Evolutionary conservation across 2,329 filamentous ascomycete species (phyloP), one percentile per base, ranked within the genome.

Genomic region (Aureobasidium sp.): DNA sequence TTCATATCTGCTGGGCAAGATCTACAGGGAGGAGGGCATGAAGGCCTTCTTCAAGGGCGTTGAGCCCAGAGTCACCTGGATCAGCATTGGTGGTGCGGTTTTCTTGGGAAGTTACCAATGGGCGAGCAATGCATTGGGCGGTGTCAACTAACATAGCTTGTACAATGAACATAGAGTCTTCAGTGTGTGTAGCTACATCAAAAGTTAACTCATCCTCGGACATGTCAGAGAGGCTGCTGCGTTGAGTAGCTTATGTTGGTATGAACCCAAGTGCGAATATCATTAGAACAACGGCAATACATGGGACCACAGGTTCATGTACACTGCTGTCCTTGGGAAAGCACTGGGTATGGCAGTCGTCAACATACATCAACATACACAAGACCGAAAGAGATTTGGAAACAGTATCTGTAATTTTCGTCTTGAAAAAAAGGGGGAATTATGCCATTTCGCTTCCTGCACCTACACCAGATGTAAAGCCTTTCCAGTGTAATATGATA

Each of bases 61-160:
- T 67, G 91, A 88, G 17, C 94, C 94, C 1, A 81, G 94, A 59
- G 87, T 96, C 11, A 87, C 90, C 65, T 97, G 94, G 92, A 99
- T 99, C 72, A 94, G 90, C 67, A 88, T 90, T 62, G 94, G 94
- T 3, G 94, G 94, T 1, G 91, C 93, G 12, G 91, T 99, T 37
- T 99, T 99, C 77, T 75, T 97, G 70, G 94, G 93, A 0, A 93
- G 89, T 69, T 97, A 97, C 74, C 91, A 96, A 74, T 94, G 87
- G 85, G 88, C 87, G 25, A 88, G 87, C 68, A 96, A 96, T 77
- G 78, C 85, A 36, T 74, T 95, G 68, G 81, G 84, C 60, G 77
- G 79, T 66, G 68, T 53, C 29, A 53, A 49, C 7, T 63, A 15
- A 31, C 11, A 29, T 17, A 31, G 1, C 25, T 31, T 55, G 36